Conservation (phyloP, 202 grass and related monocot genomes). For the Carex sylvatica region DNA sequence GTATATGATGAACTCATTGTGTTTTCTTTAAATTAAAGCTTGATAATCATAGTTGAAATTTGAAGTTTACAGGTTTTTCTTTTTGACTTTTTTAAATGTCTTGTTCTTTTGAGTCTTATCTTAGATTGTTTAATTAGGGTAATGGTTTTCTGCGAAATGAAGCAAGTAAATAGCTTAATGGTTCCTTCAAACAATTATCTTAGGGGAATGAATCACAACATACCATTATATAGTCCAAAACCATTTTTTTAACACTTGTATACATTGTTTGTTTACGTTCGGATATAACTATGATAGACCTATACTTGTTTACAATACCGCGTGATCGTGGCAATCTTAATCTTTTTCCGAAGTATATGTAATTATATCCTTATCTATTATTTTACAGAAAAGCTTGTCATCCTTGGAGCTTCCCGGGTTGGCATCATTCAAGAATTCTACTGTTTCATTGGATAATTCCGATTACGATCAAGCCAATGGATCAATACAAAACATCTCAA, state of each 20-base stretch:
- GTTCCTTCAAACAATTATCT: too few species aligned
- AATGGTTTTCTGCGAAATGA: neutral
- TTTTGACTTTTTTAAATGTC: neutral
- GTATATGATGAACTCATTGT: neutral
- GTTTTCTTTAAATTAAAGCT: neutral
- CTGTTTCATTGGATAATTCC: slow-evolving; percentile 41
- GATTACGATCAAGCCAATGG: slow-evolving; percentile 30
- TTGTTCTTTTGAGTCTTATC: neutral
- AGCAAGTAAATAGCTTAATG: neutral
- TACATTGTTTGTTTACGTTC: neutral
- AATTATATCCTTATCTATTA: slow-evolving; percentile 22
- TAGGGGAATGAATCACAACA: neutral
- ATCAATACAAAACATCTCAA: slow-evolving; percentile 21
- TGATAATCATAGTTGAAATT: neutral
- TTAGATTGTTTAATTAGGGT: neutral
- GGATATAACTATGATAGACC: neutral
- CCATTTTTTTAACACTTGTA: neutral
- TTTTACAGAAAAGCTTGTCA: slow-evolving; percentile 85
- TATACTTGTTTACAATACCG: neutral
- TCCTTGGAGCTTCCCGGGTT: slow-evolving; percentile 89
- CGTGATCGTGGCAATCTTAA: neutral
- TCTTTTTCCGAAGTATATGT: slow-evolving; percentile 9
- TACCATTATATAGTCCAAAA: neutral
- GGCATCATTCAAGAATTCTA: slow-evolving; percentile 60
- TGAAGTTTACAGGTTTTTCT: neutral